Percentiles rank a stretch among this genome's conserved stretches.
phyloP scores from a whole-genome alignment of 1,284 basidiomycete genomes.

The Ustilago cynodontis region DNA sequence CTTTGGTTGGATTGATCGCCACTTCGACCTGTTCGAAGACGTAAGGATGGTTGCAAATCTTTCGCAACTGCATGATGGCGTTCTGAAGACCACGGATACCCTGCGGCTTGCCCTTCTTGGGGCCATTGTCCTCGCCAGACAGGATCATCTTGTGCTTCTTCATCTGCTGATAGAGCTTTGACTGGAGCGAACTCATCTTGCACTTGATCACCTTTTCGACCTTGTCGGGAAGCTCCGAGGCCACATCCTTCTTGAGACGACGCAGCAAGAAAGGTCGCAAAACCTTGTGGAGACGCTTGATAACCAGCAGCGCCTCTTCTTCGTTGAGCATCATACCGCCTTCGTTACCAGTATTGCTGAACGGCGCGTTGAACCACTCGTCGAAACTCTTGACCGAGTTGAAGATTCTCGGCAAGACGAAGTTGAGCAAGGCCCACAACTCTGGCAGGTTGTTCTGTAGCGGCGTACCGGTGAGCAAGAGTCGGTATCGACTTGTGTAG shows the following conservation, averaged over 20 bases:
- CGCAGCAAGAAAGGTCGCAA: slow-evolving; percentile 95
- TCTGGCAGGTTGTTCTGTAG: slow-evolving; percentile 99
- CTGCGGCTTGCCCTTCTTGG: slow-evolving; percentile 64
- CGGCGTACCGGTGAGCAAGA: slow-evolving; percentile 97
- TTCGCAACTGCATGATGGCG: slow-evolving; percentile 98
- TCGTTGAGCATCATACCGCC: slow-evolving; percentile 96
- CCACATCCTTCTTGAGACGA: slow-evolving; percentile 98
- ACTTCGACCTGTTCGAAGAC: slow-evolving; percentile 95
- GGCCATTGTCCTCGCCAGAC: slow-evolving; percentile 71
- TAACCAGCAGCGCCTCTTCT: slow-evolving; percentile 98
- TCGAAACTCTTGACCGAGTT: slow-evolving; percentile 99
- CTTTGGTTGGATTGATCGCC: slow-evolving; percentile 84
- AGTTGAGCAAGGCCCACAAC: slow-evolving; percentile 97
- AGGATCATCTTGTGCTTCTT: slow-evolving; percentile 90
- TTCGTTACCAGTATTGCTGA: slow-evolving; percentile 87
- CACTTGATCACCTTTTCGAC: slow-evolving; percentile 99
- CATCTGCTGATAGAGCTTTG: slow-evolving; percentile 96
- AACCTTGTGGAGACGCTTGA: slow-evolving; percentile 98
- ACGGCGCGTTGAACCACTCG: slow-evolving; percentile 99
- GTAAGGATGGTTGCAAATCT: slow-evolving; percentile 88
- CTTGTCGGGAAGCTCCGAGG: slow-evolving; percentile 97
- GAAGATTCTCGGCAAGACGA: slow-evolving; percentile 97
- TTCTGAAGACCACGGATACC: slow-evolving; percentile 80
- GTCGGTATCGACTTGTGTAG: slow-evolving; percentile 92
- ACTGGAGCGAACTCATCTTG: slow-evolving; percentile 94